Percentiles rank a stretch among this genome's conserved stretches.
phyloP scores from a whole-genome alignment of 2,329 filamentous ascomycete species.

The Pseudomassariella vexata region DNA sequence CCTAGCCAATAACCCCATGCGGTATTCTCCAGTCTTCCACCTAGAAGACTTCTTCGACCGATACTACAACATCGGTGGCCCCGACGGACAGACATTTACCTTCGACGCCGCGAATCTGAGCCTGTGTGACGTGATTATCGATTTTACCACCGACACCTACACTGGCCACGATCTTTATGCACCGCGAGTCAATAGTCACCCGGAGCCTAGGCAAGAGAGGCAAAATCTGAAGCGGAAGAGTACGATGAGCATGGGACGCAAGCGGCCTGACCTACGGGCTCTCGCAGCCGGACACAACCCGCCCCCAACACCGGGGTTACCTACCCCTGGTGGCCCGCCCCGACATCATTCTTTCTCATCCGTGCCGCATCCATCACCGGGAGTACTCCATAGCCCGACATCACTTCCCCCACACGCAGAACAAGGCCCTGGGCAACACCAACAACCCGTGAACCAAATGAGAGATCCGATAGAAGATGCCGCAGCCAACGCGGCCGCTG shows the following conservation, averaged over 20 bases:
- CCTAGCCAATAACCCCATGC: slow-evolving; percentile 60
- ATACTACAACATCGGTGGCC: slow-evolving; percentile 54
- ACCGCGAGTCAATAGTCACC: slow-evolving; percentile 23
- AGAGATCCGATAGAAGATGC: slow-evolving; percentile 28
- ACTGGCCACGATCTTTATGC: slow-evolving; percentile 42
- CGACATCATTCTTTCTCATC: slow-evolving; percentile 33
- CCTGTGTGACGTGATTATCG: slow-evolving; percentile 60
- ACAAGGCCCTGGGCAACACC: slow-evolving; percentile 17
- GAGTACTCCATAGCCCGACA: slow-evolving; percentile 31
- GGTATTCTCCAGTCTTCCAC: slow-evolving; percentile 75
- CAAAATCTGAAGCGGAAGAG: slow-evolving; percentile 45
- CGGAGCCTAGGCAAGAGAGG: slow-evolving; percentile 18
- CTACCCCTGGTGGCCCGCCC: slow-evolving; percentile 23
- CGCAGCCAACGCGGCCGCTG: slow-evolving; percentile 25
- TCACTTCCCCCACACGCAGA: slow-evolving; percentile 30
- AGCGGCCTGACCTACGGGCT: slow-evolving; percentile 32
- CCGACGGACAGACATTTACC: slow-evolving; percentile 51
- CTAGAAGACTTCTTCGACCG: slow-evolving; percentile 84
- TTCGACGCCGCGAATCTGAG: slow-evolving; percentile 74
- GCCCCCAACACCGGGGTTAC: slow-evolving; percentile 21
- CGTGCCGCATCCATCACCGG: slow-evolving; percentile 31
- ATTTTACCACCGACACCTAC: slow-evolving; percentile 53
- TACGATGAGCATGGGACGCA: slow-evolving; percentile 30
- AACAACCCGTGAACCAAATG: slow-evolving; percentile 23
- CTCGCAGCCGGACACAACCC: slow-evolving; percentile 23